Evolutionary conservation across 768 basidiomycete species (phyloP).

Genomic region (Kwoniella newhampshirensis): DNA sequence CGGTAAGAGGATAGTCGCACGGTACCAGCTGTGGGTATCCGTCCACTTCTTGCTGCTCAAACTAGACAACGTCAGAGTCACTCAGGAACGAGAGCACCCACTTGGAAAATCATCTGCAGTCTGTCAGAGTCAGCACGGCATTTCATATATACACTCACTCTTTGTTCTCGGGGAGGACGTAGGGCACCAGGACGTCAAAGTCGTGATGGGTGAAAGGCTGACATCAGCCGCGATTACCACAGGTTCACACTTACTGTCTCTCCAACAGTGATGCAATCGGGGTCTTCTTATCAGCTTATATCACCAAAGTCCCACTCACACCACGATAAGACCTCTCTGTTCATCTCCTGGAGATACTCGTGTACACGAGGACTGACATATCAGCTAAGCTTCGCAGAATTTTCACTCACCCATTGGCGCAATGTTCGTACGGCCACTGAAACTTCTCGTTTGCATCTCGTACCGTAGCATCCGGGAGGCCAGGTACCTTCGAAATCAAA

Average conservation of each 20-base stretch:
- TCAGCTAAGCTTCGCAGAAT: not conserved
- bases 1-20: constrained; percentile 58
- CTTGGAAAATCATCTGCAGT: constrained; percentile 8
- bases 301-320: constrained; percentile 53
- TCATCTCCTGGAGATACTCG: constrained; percentile 68
- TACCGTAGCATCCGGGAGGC: constrained; percentile 59
- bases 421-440: constrained; percentile 59
- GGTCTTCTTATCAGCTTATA: not conserved
- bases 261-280: constrained; percentile 1
- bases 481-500: constrained; percentile 35
- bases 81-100: constrained; percentile 32
- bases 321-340: constrained; percentile 60
- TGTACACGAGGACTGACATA: constrained; percentile 60
- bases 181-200: constrained; percentile 2
- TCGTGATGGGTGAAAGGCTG: constrained; percentile 8
- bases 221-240: not conserved
- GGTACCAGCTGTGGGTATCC: constrained; percentile 17
- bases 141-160: constrained; percentile 27
- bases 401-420: constrained; percentile 59
- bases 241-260: not conserved
- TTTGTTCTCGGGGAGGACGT: constrained; percentile 17
- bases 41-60: constrained; percentile 50
- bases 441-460: constrained; percentile 57
- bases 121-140: constrained; percentile 4
- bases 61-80: constrained; percentile 54